Evolutionary conservation across 2,329 filamentous ascomycete species (phyloP).

Genomic region (Stemphylium beticola): DNA sequence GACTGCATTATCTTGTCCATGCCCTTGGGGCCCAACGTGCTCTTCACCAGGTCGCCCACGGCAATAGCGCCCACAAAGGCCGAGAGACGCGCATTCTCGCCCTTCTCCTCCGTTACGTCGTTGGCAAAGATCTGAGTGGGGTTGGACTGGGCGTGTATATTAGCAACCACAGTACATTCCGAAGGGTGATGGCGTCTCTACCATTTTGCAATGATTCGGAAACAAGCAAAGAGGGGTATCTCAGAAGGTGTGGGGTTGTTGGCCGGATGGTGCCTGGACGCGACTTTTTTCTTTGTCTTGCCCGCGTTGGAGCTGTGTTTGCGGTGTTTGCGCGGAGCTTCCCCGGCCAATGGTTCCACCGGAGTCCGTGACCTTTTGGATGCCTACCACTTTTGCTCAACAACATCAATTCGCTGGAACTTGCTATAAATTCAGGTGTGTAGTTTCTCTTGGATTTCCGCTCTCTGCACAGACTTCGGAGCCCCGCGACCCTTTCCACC

Average conservation of each 20-base stretch:
- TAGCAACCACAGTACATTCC: slow-evolving; percentile 9
- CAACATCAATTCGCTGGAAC: background rate
- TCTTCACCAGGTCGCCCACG: slow-evolving; percentile 96
- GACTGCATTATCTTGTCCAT: slow-evolving; percentile 99
- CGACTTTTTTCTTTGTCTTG: slow-evolving; percentile 44
- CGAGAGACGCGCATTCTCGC: slow-evolving; percentile 97
- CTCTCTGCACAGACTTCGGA: background rate
- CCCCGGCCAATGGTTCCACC: slow-evolving; percentile 25
- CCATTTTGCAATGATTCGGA: slow-evolving; percentile 37
- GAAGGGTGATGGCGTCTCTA: slow-evolving; percentile 19
- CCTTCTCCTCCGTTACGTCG: slow-evolving; percentile 96
- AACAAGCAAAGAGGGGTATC: slow-evolving; percentile 41
- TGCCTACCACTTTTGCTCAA: slow-evolving; percentile 25
- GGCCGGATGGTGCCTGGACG: slow-evolving; percentile 38
- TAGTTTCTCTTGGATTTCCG: background rate
- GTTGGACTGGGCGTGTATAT: slow-evolving; percentile 57
- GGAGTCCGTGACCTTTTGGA: slow-evolving; percentile 22
- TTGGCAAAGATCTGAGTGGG: slow-evolving; percentile 98
- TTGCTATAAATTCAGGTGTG: background rate
- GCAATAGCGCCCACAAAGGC: slow-evolving; percentile 98
- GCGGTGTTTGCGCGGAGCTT: slow-evolving; percentile 29
- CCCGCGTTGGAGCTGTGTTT: slow-evolving; percentile 37
- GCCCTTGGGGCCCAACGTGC: slow-evolving; percentile 93
- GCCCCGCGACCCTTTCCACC: background rate
- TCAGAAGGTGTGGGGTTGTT: slow-evolving; percentile 34